phyloP scores from a whole-genome alignment of 73 alveolate species.

The Tetrahymena borealis region DNA sequence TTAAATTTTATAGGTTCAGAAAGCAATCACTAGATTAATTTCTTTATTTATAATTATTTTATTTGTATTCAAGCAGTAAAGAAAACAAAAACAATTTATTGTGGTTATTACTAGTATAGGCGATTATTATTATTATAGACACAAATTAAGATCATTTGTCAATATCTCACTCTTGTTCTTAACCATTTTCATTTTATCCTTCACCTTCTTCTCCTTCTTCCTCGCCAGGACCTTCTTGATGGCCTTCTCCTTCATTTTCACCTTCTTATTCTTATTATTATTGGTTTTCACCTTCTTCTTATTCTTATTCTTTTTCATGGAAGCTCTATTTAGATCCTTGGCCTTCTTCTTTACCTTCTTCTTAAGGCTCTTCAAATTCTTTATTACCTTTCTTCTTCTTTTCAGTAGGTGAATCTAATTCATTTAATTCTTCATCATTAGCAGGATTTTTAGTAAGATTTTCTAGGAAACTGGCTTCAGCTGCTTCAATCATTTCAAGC shows the following conservation, averaged over 20 bases:
- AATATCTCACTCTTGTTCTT: not conserved
- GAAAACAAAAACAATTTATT: too few species aligned
- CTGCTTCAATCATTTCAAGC: slow-evolving; percentile 31
- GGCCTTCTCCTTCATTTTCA: not conserved
- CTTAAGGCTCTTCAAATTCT: too few species aligned
- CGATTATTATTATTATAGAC: too few species aligned
- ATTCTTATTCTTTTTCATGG: not conserved
- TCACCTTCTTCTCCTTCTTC: not conserved
- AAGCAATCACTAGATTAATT: too few species aligned
- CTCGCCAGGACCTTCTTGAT: not conserved
- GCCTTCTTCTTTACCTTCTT: not conserved
- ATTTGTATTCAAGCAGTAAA: too few species aligned
- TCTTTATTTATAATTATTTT: too few species aligned
- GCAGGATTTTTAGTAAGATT: slow-evolving; percentile 14
- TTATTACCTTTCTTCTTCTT: not conserved
- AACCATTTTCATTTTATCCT: not conserved
- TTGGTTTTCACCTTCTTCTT: not conserved
- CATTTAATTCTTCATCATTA: slow-evolving; percentile 6
- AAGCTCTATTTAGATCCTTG: not conserved
- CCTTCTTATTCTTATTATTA: not conserved
- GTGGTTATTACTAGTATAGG: too few species aligned
- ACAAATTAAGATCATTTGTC: too few species aligned
- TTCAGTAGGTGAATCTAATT: slow-evolving; percentile 3
- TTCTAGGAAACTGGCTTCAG: slow-evolving; percentile 1
- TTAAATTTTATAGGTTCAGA: too few species aligned